Conservation (phyloP, 805 yeast species). For the Metschnikowia sp. region DNA sequence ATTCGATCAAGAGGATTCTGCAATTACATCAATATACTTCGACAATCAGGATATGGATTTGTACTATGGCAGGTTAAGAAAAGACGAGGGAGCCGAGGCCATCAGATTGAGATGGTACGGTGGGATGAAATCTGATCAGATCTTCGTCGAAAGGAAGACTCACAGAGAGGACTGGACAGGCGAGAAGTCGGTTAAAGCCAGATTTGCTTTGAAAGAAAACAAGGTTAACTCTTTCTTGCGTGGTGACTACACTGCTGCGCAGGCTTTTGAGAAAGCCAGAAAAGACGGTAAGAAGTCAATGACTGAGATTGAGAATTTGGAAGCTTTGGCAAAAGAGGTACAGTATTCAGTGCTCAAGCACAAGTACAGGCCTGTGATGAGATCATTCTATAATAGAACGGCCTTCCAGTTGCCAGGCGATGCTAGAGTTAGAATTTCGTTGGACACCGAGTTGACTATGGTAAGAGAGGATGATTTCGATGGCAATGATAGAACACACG, state of each 20-base stretch:
- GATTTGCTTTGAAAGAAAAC: conserved; percentile 90
- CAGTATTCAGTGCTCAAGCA: conserved; percentile 86
- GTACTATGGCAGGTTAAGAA: conserved; percentile 89
- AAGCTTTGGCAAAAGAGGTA: conserved; percentile 87
- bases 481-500: conserved; percentile 82
- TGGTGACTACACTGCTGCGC: conserved; percentile 83
- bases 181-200: conserved; percentile 97
- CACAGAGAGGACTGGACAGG: conserved; percentile 99
- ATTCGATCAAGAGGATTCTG: conserved; percentile 90
- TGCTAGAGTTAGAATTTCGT: conserved; percentile 96
- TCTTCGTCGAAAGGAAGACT: conserved; percentile 95
- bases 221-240: conserved; percentile 78
- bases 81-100: conserved; percentile 99
- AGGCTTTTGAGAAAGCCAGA: conserved; percentile 88
- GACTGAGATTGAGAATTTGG: conserved; percentile 87
- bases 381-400: conserved; percentile 96
- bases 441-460: conserved; percentile 96
- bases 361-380: conserved; percentile 86
- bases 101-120: conserved; percentile 99
- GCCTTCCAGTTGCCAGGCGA: conserved; percentile 99
- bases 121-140: conserved; percentile 89
- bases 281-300: conserved; percentile 85
- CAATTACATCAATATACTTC: conserved; percentile 94
- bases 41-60: conserved; percentile 87
- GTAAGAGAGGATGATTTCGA: conserved; percentile 97